phyloP scores from a whole-genome alignment of 2,329 filamentous ascomycete species.

The Colletotrichum camelliae region DNA sequence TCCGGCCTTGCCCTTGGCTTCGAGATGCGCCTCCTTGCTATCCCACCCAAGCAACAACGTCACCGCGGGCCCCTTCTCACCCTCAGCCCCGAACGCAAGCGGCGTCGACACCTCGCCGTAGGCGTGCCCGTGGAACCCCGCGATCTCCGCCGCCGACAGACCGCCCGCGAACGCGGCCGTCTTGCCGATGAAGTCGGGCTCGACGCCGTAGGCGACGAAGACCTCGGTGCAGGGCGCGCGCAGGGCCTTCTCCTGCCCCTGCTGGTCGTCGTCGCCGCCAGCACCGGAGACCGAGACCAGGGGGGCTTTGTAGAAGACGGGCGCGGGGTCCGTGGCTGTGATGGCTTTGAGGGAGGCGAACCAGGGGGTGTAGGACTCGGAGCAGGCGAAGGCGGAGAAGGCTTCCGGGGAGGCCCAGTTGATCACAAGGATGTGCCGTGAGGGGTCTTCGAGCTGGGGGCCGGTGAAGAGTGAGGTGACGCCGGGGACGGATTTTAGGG shows the following conservation, averaged over 20 bases:
- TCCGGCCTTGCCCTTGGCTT: conserved; percentile 27
- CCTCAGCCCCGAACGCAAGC: conserved; percentile 29
- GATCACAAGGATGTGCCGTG: conserved; percentile 35
- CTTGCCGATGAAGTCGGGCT: conserved; percentile 25
- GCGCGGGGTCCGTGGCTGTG: conserved; percentile 18
- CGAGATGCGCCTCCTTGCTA: conserved; percentile 40
- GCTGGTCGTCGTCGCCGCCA: neutral
- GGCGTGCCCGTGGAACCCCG: conserved; percentile 36
- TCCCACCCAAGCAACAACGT: conserved; percentile 45
- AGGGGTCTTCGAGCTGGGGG: conserved; percentile 37
- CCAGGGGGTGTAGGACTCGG: conserved; percentile 45
- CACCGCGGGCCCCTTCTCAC: conserved; percentile 33
- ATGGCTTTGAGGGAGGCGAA: conserved; percentile 39
- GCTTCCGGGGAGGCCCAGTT: conserved; percentile 38
- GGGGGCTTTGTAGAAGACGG: conserved; percentile 27
- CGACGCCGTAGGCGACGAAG: conserved; percentile 37
- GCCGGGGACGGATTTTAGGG: conserved; percentile 31
- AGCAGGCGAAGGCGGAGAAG: conserved; percentile 44
- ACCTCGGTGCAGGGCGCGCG: conserved; percentile 43
- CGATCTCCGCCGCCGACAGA: conserved; percentile 27
- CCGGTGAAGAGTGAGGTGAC: conserved; percentile 38
- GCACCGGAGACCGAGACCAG: neutral
- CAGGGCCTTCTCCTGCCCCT: conserved; percentile 30
- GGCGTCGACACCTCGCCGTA: conserved; percentile 36
- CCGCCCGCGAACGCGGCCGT: conserved; percentile 31